These are phyloP conservation scores for Leptodontidium sp. DNA, from an alignment of 2,329 filamentous ascomycete species.

Conservation along the genomic window DNA sequence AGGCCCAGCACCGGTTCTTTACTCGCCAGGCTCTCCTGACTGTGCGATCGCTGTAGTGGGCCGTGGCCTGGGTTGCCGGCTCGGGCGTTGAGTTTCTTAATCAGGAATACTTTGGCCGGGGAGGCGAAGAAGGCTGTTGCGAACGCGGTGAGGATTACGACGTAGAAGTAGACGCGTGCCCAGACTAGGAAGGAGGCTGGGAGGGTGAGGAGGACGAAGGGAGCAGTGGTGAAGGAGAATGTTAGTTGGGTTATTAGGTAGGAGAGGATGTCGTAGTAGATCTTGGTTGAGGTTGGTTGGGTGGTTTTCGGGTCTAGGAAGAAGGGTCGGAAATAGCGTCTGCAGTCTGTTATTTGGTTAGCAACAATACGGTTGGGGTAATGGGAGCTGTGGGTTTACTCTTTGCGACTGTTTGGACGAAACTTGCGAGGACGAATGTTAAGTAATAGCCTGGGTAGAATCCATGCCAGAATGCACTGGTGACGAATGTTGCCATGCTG, in stretches of 20 bases:
- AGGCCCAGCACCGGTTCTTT: constrained; percentile 77
- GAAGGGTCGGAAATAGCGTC: constrained; percentile 89
- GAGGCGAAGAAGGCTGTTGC: constrained; percentile 81
- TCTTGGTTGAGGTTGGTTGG: constrained; percentile 74
- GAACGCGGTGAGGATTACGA: constrained; percentile 69
- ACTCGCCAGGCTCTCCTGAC: constrained; percentile 63
- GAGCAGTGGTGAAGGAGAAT: constrained; percentile 83
- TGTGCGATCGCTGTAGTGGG: constrained; percentile 57
- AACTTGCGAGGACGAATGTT: constrained; percentile 85
- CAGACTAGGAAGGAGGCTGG: constrained; percentile 77
- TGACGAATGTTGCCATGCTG: constrained; percentile 91
- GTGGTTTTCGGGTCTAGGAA: constrained; percentile 83
- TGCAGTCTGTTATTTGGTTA: constrained; percentile 70
- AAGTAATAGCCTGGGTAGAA: constrained; percentile 98
- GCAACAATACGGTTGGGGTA: background rate
- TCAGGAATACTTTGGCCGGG: constrained; percentile 71
- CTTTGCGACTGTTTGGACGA: constrained; percentile 93
- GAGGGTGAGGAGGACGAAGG: constrained; percentile 85
- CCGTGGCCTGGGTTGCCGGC: constrained; percentile 51
- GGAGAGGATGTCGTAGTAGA: constrained; percentile 84
- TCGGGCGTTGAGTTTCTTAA: constrained; percentile 66
- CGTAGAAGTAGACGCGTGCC: constrained; percentile 90
- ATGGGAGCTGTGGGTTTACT: constrained; percentile 63
- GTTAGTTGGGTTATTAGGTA: constrained; percentile 80
- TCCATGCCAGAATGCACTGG: constrained; percentile 96